Base-by-base conservation (phyloP, 495 filamentous ascomycete species). In the Bryoglossum gracile region DNA sequence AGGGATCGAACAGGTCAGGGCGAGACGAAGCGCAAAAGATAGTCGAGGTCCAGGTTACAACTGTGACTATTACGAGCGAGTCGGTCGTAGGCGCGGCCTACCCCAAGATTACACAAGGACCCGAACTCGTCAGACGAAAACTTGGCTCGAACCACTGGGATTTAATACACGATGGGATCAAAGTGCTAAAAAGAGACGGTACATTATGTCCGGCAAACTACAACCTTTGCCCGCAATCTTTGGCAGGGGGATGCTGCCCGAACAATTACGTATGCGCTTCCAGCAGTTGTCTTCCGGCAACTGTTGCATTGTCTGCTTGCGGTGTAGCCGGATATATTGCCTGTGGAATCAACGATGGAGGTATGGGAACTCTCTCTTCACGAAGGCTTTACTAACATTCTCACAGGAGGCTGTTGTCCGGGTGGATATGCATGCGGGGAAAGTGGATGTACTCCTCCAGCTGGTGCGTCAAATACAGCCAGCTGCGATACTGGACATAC, bases 171-270 rank as follows among this genome's bases (percentile, higher is more conserved):
- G 52, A 59, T 14, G 45, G 36, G 14, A 53, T 59, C 28, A 52
- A 59, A 55, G 52, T 39, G 8, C 48, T 41, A 25, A 60, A 57
- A 36, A 46, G 57, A 46, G 54, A 60, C 42, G 53, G 43, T 1
- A 36, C 46, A 25, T 3, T 36, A 37, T 60, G 57, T 57, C 35
- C 46, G 8, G 21, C 38, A 9, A 45, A 38, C 21, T 52, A 54
- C 17, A 38, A 54, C 22, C 34, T 48, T 10, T 60, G 57, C 41
- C 48, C 53, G n/a, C 9, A 47, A 14, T 51, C 50, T 0, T 17
- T 57, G 21, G 46, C 42, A 24, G 57, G 57, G 4, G 57, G 57
- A 10, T 60, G 57, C 22, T 60, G 57, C 49, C 57, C 57, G 16
- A 54, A 24, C 37, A 54, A 55, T 46, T 43, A 50, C 18, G 35